Conservation (phyloP, 108 stramenopile genomes). For the Nitzschia palea region DNA sequence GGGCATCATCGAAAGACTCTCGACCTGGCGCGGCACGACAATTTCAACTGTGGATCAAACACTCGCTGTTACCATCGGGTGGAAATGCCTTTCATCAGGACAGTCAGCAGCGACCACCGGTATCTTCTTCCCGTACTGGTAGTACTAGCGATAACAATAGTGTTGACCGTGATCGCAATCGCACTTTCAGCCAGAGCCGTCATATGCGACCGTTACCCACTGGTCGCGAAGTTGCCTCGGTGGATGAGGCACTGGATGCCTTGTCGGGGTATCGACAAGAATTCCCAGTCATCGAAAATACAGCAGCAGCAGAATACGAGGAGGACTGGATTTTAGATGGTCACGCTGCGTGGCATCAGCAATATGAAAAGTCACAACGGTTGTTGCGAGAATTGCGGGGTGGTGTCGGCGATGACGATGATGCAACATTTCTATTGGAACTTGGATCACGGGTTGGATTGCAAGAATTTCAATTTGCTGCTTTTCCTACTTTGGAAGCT, state of each 20-base stretch:
- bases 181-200: background rate
- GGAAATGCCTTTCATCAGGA: background rate
- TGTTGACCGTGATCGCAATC: background rate
- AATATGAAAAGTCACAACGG: background rate
- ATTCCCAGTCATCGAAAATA: background rate
- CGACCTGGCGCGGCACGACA: background rate
- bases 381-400: slow-evolving; percentile 8
- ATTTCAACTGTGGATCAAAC: background rate
- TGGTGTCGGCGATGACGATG: background rate
- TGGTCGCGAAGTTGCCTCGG: background rate
- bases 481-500: slow-evolving; percentile 1
- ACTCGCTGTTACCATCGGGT: background rate
- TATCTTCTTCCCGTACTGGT: background rate
- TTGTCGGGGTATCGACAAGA: slow-evolving; percentile 3
- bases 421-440: background rate
- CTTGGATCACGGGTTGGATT: slow-evolving; percentile 17
- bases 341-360: slow-evolving; percentile 15
- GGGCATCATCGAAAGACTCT: no score
- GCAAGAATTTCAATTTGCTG: slow-evolving; percentile 40
- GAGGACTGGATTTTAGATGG: slow-evolving; percentile 22
- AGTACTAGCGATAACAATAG: background rate
- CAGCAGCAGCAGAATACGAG: background rate
- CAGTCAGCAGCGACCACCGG: background rate
- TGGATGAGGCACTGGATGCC: slow-evolving; percentile 11
- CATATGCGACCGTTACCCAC: background rate